phyloP scores from a whole-genome alignment of 2,329 filamentous ascomycete genomes.

The Neurospora sp. region DNA sequence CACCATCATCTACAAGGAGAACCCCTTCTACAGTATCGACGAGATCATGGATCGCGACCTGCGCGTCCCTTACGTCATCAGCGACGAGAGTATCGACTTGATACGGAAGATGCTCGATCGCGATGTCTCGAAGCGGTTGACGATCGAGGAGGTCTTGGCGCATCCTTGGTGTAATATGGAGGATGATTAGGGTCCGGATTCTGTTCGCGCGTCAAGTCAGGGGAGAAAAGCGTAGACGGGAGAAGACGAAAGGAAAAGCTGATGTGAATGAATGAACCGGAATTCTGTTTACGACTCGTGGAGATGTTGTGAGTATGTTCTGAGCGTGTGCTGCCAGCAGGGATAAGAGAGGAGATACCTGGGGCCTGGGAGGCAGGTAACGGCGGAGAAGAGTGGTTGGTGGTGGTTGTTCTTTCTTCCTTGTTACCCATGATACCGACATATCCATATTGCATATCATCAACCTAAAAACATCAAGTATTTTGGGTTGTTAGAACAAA shows the following conservation, averaged over 20 bases:
- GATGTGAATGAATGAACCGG: neutral
- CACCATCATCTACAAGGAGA: conserved; percentile 99
- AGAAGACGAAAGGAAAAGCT: neutral
- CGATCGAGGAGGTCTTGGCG: conserved; percentile 79
- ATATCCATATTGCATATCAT: neutral
- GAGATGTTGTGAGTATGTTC: neutral
- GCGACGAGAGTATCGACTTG: conserved; percentile 86
- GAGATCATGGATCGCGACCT: conserved; percentile 98
- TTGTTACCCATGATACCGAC: neutral
- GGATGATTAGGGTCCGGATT: neutral
- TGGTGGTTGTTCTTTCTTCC: neutral
- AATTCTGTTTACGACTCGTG: neutral
- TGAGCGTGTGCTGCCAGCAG: neutral
- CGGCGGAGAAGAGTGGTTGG: neutral
- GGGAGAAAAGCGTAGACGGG: neutral
- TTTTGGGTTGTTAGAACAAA: neutral
- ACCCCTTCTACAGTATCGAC: conserved; percentile 97
- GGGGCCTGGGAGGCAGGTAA: neutral
- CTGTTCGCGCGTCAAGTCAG: neutral
- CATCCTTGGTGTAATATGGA: conserved; percentile 64
- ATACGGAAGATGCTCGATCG: conserved; percentile 88
- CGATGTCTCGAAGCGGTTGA: conserved; percentile 70
- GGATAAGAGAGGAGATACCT: neutral
- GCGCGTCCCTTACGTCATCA: conserved; percentile 78
- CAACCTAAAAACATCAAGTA: neutral